Percentiles rank a stretch among this genome's conserved stretches.
phyloP scores from a whole-genome alignment of 345 rosid genomes.

The Salix arbutifolia region DNA sequence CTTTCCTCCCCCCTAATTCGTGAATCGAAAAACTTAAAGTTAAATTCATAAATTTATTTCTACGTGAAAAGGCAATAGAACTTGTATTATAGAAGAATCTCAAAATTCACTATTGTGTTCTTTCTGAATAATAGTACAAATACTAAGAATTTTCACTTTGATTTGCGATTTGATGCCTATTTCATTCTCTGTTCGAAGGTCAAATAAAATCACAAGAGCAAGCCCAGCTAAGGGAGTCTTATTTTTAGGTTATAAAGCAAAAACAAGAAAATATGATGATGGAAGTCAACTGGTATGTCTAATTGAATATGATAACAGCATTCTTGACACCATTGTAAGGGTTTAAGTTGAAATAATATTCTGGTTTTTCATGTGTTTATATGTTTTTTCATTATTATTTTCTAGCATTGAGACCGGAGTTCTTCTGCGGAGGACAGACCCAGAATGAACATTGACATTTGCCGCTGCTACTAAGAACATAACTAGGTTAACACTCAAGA shows the following conservation, averaged over 20 bases:
- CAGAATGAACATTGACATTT: no score
- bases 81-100: no score
- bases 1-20: no score
- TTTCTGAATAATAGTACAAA: no score
- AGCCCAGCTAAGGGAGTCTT: background rate
- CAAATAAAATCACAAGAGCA: background rate
- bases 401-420: background rate
- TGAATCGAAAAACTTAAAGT: no score
- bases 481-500: background rate
- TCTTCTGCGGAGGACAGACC: background rate
- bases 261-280: no score
- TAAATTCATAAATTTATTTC: no score
- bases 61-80: background rate
- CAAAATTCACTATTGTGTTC: background rate
- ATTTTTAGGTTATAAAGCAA: no score
- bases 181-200: background rate
- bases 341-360: no score
- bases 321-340: background rate
- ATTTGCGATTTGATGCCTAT: no score
- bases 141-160: background rate
- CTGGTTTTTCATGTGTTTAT: background rate
- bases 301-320: background rate
- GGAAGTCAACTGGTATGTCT: background rate
- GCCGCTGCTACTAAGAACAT: no score
- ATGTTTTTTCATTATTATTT: no score